A percentile compares a stretch with the other conserved stretches of the same genome.
Conservation (phyloP, 305 asterid genomes). For the Solanum hybrid region DNA sequence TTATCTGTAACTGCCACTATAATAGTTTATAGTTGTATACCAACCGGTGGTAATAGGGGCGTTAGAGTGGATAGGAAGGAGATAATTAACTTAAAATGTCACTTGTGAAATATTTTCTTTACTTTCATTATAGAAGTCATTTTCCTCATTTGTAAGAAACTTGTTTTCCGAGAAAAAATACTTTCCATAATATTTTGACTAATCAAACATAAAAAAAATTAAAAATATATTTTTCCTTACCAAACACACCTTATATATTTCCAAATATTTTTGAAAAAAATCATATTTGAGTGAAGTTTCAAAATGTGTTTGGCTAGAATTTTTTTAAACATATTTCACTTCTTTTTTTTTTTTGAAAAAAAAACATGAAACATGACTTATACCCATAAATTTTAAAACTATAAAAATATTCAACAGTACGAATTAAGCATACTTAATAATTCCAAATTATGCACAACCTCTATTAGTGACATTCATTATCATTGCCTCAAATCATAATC, state of each 20-base stretch:
- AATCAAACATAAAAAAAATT: neutral
- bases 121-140: neutral
- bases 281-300: neutral
- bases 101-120: neutral
- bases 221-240: neutral
- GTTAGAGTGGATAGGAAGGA: neutral
- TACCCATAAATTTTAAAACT: too few relatives aligned
- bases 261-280: neutral
- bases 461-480: neutral
- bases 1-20: too few relatives aligned
- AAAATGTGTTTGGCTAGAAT: neutral
- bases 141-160: neutral
- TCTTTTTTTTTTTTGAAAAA: fast-evolving
- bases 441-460: neutral
- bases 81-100: neutral
- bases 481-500: neutral
- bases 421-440: neutral
- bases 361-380: neutral
- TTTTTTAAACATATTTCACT: neutral
- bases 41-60: too few relatives aligned
- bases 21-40: too few relatives aligned
- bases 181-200: neutral
- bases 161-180: neutral
- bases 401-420: neutral
- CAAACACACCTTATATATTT: neutral